phyloP scores from a whole-genome alignment of 805 yeast genomes.

The Candida germanica region DNA sequence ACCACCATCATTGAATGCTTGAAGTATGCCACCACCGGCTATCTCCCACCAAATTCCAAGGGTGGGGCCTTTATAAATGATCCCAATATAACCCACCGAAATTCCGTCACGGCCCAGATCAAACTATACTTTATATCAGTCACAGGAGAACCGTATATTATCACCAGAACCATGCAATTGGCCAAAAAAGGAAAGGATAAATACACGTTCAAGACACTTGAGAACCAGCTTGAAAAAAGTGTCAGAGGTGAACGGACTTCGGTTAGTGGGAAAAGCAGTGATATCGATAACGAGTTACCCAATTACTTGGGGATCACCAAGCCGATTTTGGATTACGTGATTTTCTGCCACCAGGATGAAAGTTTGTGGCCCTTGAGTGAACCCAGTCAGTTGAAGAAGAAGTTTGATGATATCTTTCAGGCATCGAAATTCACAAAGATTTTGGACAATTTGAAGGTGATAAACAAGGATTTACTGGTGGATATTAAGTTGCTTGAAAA shows the following conservation, averaged over 20 bases:
- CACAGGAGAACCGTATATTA: slow-evolving; percentile 74
- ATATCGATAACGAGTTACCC: slow-evolving; percentile 80
- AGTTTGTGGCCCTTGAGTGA: slow-evolving; percentile 95
- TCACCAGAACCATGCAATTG: slow-evolving; percentile 81
- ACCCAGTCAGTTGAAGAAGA: slow-evolving; percentile 81
- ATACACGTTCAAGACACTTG: slow-evolving; percentile 80
- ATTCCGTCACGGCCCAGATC: slow-evolving; percentile 83
- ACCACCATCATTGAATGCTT: slow-evolving; percentile 94
- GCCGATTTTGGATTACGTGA: slow-evolving; percentile 85
- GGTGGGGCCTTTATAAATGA: slow-evolving; percentile 97
- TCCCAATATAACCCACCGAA: slow-evolving; percentile 74
- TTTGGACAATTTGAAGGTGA: slow-evolving; percentile 68
- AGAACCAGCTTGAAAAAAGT: slow-evolving; percentile 76
- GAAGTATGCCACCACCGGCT: slow-evolving; percentile 92
- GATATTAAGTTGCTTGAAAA: slow-evolving; percentile 77
- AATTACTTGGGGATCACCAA: slow-evolving; percentile 81
- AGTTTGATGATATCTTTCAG: slow-evolving; percentile 95
- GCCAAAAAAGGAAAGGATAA: slow-evolving; percentile 43
- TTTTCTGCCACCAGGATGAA: slow-evolving; percentile 97
- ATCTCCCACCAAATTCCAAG: slow-evolving; percentile 89
- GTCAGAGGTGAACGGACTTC: slow-evolving; percentile 68
- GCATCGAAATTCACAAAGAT: slow-evolving; percentile 92
- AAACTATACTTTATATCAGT: slow-evolving; percentile 79
- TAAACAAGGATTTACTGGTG: slow-evolving; percentile 71
- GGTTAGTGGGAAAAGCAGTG: slow-evolving; percentile 76